Conservation (phyloP, 2,329 filamentous ascomycete species). For the Ceratocystis destructans region DNA sequence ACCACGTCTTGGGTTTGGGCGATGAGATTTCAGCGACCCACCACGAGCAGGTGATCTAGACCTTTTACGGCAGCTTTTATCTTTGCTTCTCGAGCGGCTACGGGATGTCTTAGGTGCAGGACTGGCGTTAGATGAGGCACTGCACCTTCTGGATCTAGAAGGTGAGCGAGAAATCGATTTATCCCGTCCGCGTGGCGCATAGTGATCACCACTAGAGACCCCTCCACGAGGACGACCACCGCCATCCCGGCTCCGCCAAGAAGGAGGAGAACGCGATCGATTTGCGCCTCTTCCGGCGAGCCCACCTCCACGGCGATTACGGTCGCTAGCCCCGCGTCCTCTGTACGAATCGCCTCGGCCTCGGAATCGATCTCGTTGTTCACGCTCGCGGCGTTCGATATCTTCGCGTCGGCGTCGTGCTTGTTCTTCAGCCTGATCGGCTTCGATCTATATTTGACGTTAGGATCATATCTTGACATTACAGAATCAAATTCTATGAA, state of each 20-base stretch:
- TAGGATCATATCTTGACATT: neutral
- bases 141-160: conserved; percentile 23
- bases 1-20: conserved; percentile 31
- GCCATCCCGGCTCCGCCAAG: conserved; percentile 27
- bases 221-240: conserved; percentile 33
- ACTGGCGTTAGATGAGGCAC: conserved; percentile 22
- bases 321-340: conserved; percentile 36
- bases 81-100: conserved; percentile 39
- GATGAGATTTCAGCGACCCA: conserved; percentile 28
- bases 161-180: conserved; percentile 22
- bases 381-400: conserved; percentile 56
- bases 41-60: conserved; percentile 25
- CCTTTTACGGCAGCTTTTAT: conserved; percentile 33
- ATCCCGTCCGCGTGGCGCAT: conserved; percentile 35
- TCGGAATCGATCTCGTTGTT: conserved; percentile 42
- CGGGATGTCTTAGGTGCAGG: conserved; percentile 28
- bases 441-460: conserved; percentile 48
- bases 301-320: conserved; percentile 30
- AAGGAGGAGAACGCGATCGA: conserved; percentile 35
- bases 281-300: conserved; percentile 31
- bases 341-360: conserved; percentile 39
- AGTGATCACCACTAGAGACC: conserved; percentile 28
- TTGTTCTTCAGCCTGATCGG: conserved; percentile 67
- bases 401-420: conserved; percentile 57
- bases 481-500: neutral